Base-by-base conservation (phyloP, 768 basidiomycete genomes). In the Podaxis mareebaensis region DNA sequence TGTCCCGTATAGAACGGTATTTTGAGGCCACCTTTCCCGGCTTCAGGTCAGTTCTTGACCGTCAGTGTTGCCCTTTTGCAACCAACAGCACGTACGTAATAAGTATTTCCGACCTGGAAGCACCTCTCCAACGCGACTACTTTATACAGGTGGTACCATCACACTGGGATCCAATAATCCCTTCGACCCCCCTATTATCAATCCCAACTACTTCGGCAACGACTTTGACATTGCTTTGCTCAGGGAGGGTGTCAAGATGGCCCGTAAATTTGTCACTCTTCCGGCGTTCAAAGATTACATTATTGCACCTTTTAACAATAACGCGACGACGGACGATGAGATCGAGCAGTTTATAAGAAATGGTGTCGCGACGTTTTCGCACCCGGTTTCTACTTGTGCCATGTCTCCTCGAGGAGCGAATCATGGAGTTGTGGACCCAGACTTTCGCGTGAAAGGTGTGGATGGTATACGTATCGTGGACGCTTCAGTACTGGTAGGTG, bases 111-210 rank as follows among this genome's bases (percentile, higher is more conserved):
- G 22, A 15, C 26, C 5, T 17, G 2, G 46, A 22, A 33, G n/a
- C 15, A 5, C 49, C 12, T 24, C 49, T 44, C 49, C 40, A 48
- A 30, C 26, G 38, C 11, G 26, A 20, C 58, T 28, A n/a, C 15
- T 17, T 1, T 24, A 3, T 26, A n/a, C 26, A 77, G 76, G 73
- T 51, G 76, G 76, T 15, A 63, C 67, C 15, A 49, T 76, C 1
- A 71, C 68, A 10, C 60, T 84, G 51, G 76, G 73, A 52, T 78
- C 80, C 12, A 76, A 72, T 15, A 70, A 77, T 65, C 74, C 82
- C 12, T 83, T 84, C 69, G 76, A 73, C 53, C 42, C 71, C 24
- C 83, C 85, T 0, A 38, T 73, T 10, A 83, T 86, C 69, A 75
- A 86, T 66, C 79, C 81, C 0, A 77, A 77, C 52, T 78, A 81